A percentile compares a stretch with the other conserved stretches of the same genome.
phyloP scores from a whole-genome alignment of 139 green algal genomes.

The Yamagishiella unicocca region DNA sequence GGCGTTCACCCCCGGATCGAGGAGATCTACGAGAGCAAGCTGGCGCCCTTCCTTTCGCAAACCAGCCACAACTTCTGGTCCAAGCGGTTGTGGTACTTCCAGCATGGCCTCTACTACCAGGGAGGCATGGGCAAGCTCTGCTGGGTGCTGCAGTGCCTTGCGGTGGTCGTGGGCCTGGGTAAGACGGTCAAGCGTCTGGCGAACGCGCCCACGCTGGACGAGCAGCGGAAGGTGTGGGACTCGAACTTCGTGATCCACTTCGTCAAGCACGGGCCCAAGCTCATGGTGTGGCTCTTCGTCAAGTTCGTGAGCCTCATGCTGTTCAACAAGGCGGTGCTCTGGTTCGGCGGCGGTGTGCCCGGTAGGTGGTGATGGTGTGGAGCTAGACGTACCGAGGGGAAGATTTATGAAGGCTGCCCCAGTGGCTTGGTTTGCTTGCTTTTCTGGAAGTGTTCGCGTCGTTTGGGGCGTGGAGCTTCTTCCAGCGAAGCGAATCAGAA shows the following conservation, averaged over 20 bases:
- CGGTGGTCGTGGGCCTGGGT: slow-evolving; percentile 69
- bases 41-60: slow-evolving; percentile 94
- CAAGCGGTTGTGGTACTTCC: slow-evolving; percentile 91
- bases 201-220: slow-evolving; percentile 86
- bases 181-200: slow-evolving; percentile 70
- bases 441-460: too few relatives aligned
- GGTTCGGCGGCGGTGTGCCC: slow-evolving; percentile 96
- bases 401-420: too few relatives aligned
- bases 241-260: slow-evolving; percentile 79
- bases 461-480: too few relatives aligned
- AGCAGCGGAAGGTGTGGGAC: slow-evolving; percentile 83
- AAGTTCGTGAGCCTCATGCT: slow-evolving; percentile 68
- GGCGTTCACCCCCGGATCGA: slow-evolving; percentile 83
- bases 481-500: too few relatives aligned
- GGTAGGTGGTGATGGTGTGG: too few relatives aligned
- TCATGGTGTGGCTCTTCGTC: slow-evolving; percentile 80
- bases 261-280: slow-evolving; percentile 68
- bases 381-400: too few relatives aligned
- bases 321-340: slow-evolving; percentile 72
- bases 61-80: slow-evolving; percentile 91
- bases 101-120: slow-evolving; percentile 95
- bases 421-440: too few relatives aligned
- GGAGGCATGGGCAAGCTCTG: slow-evolving; percentile 95
- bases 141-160: slow-evolving; percentile 77
- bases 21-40: slow-evolving; percentile 85